phyloP scores from a whole-genome alignment of 257 asterid species.

The Jacaranda copaia region DNA sequence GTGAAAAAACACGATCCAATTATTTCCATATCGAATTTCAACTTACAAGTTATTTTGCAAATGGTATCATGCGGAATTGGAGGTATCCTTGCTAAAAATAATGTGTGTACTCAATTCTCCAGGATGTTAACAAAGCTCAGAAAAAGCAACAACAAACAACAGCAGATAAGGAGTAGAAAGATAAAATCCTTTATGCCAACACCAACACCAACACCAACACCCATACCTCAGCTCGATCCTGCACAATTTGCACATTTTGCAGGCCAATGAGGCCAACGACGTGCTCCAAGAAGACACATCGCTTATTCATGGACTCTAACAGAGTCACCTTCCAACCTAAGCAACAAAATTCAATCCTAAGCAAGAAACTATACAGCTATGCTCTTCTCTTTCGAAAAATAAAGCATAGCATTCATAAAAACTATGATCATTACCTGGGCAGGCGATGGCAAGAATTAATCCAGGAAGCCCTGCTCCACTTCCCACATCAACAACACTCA shows the following conservation, averaged over 20 bases:
- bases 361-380: background rate
- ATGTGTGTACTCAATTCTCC: background rate
- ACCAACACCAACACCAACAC: constrained; percentile 12
- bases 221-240: constrained; percentile 89
- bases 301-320: constrained; percentile 86
- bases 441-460: constrained; percentile 82
- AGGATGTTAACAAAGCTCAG: background rate
- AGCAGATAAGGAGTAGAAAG: background rate
- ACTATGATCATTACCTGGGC: constrained; percentile 61
- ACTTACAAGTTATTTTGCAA: background rate
- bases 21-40: background rate
- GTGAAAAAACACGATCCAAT: background rate
- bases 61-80: background rate
- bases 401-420: background rate
- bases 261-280: constrained; percentile 61
- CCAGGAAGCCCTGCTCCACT: constrained; percentile 99
- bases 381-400: background rate
- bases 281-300: constrained; percentile 89
- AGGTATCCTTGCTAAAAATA: background rate
- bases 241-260: constrained; percentile 71
- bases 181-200: constrained; percentile 10
- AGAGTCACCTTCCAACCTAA: constrained; percentile 92
- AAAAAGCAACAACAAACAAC: background rate
- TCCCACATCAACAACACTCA: constrained; percentile 88
- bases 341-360: constrained; percentile 32